Evolutionary conservation across 108 stramenopile genomes (phyloP), one percentile per base, ranked within the genome.

Genomic region (Epipyxis sp.): DNA sequence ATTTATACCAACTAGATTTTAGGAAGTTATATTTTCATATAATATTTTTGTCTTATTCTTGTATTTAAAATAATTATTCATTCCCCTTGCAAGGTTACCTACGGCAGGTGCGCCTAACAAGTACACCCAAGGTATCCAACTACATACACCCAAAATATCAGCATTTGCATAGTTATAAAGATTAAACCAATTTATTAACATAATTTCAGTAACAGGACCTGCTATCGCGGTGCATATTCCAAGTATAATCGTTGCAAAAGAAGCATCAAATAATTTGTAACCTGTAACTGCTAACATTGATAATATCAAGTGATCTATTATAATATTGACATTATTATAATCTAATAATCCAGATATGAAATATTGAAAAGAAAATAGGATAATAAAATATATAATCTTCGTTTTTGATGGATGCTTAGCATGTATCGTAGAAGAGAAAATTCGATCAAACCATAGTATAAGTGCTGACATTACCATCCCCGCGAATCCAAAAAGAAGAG

Each of bases 61-160:
- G n/a, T n/a, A n/a, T n/a, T n/a, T n/a, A n/a, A n/a, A n/a, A n/a
- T n/a, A n/a, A n/a, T n/a, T n/a, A n/a, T 50, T 50, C 13, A 50
- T 50, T 50, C 13, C 46, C 20, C 46, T 6, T 20, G 46, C 46
- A 6, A 50, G 20, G 46, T 50, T 50, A 50, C 46, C 71, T 13
- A 72, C 71, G 35, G 71, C 71, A 25, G 71, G 71, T 10, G 45
- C 71, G 13, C 71, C 71, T 16, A 50, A 35, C 13, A 72, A 72
- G 44, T 72, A 72, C 34, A 72, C 71, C 27, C 45, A 1, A 1
- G 44, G 44, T 13, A 72, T 72, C 71, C 71, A 72, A 50, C 1
- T 2, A 29, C 25, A 44, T 13, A 72, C 71, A 43, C 71, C 71
- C 6, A 44, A 42, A 13, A 41, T 0, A 50, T 72, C 71, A n/a